Base-by-base conservation (phyloP, 2,329 filamentous ascomycete species). In the Diaporthe australafricana region DNA sequence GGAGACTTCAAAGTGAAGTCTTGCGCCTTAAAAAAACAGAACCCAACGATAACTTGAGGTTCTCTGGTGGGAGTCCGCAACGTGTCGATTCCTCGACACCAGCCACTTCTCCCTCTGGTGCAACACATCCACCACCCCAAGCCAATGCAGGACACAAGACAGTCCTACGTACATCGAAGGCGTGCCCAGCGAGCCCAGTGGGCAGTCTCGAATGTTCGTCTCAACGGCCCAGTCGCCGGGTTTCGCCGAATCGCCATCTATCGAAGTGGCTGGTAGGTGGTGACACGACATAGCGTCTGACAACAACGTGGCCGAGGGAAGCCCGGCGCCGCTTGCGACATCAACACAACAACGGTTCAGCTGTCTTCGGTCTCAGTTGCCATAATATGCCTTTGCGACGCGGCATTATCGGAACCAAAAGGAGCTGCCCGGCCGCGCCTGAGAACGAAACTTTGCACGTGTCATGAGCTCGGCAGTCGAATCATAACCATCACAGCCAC, bases 221-320 rank as follows among this genome's bases (percentile, higher is more conserved):
- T 17, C 42, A 20, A 50, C 60, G 30, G 30, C 27, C 35, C 30
- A 65, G 30, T 65, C 45, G 20, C 60, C 60, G 42, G 45, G 3
- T 30, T 25, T 65, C 45, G 60, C 60, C 60, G 60, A 50, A 38
- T 25, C 60, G 48, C 47, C 27, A 40, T 38, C 30, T 50, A 45
- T 45, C 30, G 60, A 65, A 22, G 60, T 32, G 60, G 60, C 60
- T 65, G 60, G 30, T 50, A n/a, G 5, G 38, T 40, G 30, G 60
- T 65, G 45, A 65, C 60, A 65, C 60, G 45, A 65, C 60, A 50
- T 65, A 27, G 60, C 60, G 60, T 65, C 42, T 65, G 60, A 65
- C 60, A 65, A 65, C 60, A 65, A 65, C 60, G 60, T 65, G 60
- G 60, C 45, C 45, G 30, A 50, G 45, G 45, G 45, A 40, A 48